Conservation (phyloP, 208 protist species). For the Wallacemonas sp. region DNA sequence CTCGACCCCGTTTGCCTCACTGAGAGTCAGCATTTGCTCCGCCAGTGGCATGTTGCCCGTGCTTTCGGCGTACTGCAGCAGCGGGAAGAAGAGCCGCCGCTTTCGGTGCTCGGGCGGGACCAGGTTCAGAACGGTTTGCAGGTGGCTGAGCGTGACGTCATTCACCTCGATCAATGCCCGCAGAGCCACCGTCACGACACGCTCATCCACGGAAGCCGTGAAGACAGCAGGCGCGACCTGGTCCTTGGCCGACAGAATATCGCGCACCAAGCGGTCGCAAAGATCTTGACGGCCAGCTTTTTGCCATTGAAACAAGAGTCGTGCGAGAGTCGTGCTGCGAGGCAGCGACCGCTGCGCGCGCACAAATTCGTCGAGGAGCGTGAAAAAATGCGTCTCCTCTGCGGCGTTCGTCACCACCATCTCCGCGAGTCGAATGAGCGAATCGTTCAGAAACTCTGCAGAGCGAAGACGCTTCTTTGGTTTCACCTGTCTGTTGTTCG, state of each 20-base stretch:
- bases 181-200: constrained; percentile 67
- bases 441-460: constrained; percentile 70
- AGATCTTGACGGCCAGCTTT: constrained; percentile 28
- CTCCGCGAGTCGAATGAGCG: constrained; percentile 44
- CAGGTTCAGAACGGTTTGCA: constrained; percentile 35
- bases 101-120: constrained; percentile 55
- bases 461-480: constrained; percentile 42
- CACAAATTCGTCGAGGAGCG: constrained; percentile 52
- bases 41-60: constrained; percentile 36
- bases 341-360: constrained; percentile 49
- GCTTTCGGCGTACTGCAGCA: constrained; percentile 49
- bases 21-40: constrained; percentile 45
- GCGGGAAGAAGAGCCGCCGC: constrained; percentile 63
- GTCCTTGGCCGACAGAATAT: constrained; percentile 26
- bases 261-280: constrained; percentile 29
- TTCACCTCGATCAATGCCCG: constrained; percentile 30
- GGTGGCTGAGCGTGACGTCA: not conserved
- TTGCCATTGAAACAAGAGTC: constrained; percentile 64
- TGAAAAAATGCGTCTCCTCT: constrained; percentile 18
- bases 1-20: constrained; percentile 40
- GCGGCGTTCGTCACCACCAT: constrained; percentile 24
- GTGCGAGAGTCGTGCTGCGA: constrained; percentile 48
- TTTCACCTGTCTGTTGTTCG: constrained; percentile 63
- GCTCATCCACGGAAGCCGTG: constrained; percentile 51
- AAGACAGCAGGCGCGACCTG: constrained; percentile 25